Evolutionary conservation across 371 early-diverging fungal species (phyloP).

Genomic region (Syncephalastrum monosporum): DNA sequence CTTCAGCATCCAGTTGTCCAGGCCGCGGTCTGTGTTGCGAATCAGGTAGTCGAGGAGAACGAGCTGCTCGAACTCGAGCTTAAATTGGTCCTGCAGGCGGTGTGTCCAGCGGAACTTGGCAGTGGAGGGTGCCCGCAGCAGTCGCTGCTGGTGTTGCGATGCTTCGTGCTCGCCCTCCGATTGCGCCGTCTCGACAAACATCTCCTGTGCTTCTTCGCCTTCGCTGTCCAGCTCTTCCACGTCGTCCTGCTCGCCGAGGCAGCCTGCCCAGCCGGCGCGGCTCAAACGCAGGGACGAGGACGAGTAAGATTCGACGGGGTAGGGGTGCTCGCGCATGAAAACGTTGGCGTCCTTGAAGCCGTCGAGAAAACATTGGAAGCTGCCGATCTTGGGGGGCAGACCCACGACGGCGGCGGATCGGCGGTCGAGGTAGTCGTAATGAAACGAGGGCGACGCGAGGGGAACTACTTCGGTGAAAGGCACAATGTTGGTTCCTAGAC

Average conservation of each 20-base stretch:
- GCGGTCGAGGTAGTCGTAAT: slow-evolving; percentile 67
- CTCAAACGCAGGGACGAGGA: slow-evolving; percentile 12
- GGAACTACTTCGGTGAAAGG: slow-evolving; percentile 82
- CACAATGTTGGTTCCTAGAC: slow-evolving; percentile 76
- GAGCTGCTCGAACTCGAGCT: slow-evolving; percentile 80
- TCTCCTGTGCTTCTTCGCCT: neutral
- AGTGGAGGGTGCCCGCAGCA: slow-evolving; percentile 2
- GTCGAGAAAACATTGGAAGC: slow-evolving; percentile 83
- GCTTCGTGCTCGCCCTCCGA: neutral
- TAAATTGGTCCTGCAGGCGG: slow-evolving; percentile 67
- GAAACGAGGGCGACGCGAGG: slow-evolving; percentile 75
- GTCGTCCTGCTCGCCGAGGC: slow-evolving; percentile 23
- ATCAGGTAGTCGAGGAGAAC: slow-evolving; percentile 87
- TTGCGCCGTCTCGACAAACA: neutral
- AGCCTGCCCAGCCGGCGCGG: slow-evolving; percentile 36
- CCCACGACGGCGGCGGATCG: slow-evolving; percentile 36
- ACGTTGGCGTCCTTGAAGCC: slow-evolving; percentile 82
- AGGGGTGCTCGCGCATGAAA: slow-evolving; percentile 72
- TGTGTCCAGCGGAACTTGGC: slow-evolving; percentile 62
- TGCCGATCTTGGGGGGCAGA: slow-evolving; percentile 80
- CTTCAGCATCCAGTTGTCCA: slow-evolving; percentile 92
- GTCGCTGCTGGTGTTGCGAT: neutral
- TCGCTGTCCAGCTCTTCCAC: slow-evolving; percentile 14
- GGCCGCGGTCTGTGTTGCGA: slow-evolving; percentile 87
- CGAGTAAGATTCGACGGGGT: slow-evolving; percentile 23